Percentiles rank a stretch among this genome's conserved stretches.
Conservation (phyloP, 2,329 filamentous ascomycete species). For the Dissoconium aciculare region DNA sequence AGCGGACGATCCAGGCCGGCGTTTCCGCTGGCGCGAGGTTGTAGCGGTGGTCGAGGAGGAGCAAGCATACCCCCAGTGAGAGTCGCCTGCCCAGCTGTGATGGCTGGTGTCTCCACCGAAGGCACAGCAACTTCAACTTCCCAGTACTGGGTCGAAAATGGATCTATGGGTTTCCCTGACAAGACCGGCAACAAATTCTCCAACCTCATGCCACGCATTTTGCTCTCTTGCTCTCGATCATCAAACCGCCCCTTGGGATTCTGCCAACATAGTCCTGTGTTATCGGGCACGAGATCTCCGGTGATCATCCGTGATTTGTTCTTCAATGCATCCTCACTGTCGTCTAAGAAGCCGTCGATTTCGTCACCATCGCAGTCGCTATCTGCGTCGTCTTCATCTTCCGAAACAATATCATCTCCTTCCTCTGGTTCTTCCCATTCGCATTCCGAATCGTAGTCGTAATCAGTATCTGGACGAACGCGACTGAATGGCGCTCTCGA, state of each 20-base stretch:
- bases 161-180: conserved; percentile 51
- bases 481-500: conserved; percentile 41
- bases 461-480: conserved; percentile 50
- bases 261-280: conserved; percentile 75
- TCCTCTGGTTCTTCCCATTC: conserved; percentile 65
- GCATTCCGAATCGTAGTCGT: conserved; percentile 72
- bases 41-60: conserved; percentile 29
- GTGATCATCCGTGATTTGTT: conserved; percentile 43
- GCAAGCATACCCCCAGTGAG: conserved; percentile 22
- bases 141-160: conserved; percentile 78
- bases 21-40: conserved; percentile 24
- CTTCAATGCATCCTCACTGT: conserved; percentile 54
- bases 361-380: conserved; percentile 67
- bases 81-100: not conserved
- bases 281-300: conserved; percentile 59
- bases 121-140: conserved; percentile 15
- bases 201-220: conserved; percentile 19
- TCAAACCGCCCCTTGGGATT: conserved; percentile 38
- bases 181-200: conserved; percentile 18
- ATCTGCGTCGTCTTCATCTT: conserved; percentile 52
- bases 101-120: conserved; percentile 14
- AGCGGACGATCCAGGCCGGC: conserved; percentile 12
- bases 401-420: conserved; percentile 50
- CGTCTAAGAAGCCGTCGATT: conserved; percentile 80
- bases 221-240: conserved; percentile 19